Evolutionary conservation across 139 green algal species (phyloP), one percentile per base, ranked within the genome.

Genomic region (Bryopsis sp.): DNA sequence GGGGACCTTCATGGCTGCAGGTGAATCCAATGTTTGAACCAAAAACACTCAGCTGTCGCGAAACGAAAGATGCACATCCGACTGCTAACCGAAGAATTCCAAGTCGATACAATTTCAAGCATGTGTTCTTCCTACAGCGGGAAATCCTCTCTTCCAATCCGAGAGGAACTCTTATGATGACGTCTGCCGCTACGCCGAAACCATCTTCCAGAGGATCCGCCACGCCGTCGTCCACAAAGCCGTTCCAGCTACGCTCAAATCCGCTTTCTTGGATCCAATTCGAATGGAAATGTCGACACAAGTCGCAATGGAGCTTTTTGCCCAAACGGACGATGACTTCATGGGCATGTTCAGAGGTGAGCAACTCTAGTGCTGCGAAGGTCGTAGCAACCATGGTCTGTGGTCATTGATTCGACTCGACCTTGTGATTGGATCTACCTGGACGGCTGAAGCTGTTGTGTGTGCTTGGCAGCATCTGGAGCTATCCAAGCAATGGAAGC

Each of bases 181-280:
- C 29, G 70, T 66, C 34, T 66, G 63, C n/a, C 26, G 36, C 28
- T 70, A 75, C 28, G 76, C 76, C 11, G 71, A 76, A 54, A 36
- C 58, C 11, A 72, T 82, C 3, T 85, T 85, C 65, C 68, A 64
- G 2, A 34, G 68, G 39, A 85, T 85, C 19, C 70, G 79, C 37
- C 54, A 76, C 31, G 43, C 35, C 0, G 81, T 93, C 29, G 84
- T 80, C 0, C 67, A 74, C 36, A 81, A 91, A 68, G 80, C 76
- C 34, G 88, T 81, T 6, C 89, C 87, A 3, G 79, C 85, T 58
- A 93, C 82, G 0, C 82, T 96, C 2, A 92, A 92, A 72, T 75
- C 80, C 26, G 83, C 86, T 0, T 96, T 96, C 66, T 71, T 96
- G 74, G 83, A 93, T 66, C 89, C 88, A 1, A 58, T 95, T 36